Evolutionary conservation across 2,329 filamentous ascomycete species (phyloP).

Genomic region (Diaporthe nobilis): DNA sequence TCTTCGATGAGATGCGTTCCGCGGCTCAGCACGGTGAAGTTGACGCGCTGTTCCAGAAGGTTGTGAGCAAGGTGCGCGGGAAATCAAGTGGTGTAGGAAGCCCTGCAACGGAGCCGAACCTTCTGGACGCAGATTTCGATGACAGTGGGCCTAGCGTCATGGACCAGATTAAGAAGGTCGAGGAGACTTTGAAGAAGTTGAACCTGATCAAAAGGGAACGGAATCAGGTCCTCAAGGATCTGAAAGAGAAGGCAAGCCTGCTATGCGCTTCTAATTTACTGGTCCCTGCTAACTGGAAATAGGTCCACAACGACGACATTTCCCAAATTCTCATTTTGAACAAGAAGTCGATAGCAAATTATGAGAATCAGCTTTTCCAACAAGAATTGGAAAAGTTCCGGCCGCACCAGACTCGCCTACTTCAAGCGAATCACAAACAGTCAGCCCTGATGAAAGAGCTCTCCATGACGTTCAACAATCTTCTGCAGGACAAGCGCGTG

Average conservation of each 20-base stretch:
- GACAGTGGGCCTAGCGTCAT: conserved; percentile 85
- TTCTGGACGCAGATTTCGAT: conserved; percentile 93
- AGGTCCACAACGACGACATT: conserved; percentile 97
- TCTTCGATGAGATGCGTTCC: conserved; percentile 95
- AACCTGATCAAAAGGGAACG: conserved; percentile 94
- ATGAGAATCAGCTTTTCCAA: conserved; percentile 93
- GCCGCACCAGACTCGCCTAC: conserved; percentile 89
- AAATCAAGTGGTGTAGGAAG: conserved; percentile 74
- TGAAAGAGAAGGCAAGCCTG: conserved; percentile 90
- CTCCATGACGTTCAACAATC: conserved; percentile 85
- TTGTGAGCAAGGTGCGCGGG: conserved; percentile 82
- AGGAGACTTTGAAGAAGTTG: conserved; percentile 91
- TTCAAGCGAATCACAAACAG: conserved; percentile 97
- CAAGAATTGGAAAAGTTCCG: conserved; percentile 98
- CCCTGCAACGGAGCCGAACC: conserved; percentile 74
- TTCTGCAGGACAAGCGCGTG: conserved; percentile 95
- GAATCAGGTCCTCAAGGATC: conserved; percentile 91
- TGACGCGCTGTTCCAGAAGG: conserved; percentile 89
- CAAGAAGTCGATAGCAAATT: conserved; percentile 95
- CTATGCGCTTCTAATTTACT: neutral
- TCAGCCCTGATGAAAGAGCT: conserved; percentile 94
- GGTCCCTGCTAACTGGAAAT: conserved; percentile 43
- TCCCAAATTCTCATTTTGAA: conserved; percentile 97
- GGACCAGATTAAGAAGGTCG: conserved; percentile 90
- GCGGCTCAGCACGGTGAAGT: conserved; percentile 90